Conservation (phyloP, 2,329 filamentous ascomycete species). For the Didymosphaeria variabile region DNA sequence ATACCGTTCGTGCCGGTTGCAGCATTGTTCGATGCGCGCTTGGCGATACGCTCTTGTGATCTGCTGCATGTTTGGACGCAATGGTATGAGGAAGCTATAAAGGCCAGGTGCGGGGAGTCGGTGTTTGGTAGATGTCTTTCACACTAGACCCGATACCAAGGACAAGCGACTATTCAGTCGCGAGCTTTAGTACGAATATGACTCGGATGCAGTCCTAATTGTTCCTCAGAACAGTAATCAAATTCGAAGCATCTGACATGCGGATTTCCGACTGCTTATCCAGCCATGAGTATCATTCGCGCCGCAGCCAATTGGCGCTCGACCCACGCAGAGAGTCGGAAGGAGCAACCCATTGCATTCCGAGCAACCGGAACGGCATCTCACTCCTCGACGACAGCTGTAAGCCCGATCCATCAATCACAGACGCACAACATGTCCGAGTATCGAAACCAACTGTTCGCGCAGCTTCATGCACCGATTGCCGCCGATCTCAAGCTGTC, state of each 20-base stretch:
- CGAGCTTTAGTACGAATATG: slow-evolving; percentile 14
- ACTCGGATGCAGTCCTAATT: slow-evolving; percentile 10
- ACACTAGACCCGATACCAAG: not conserved
- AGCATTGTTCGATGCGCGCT: slow-evolving; percentile 90
- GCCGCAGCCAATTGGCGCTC: not conserved
- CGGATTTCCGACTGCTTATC: not conserved
- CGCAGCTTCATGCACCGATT: not conserved
- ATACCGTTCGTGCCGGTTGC: slow-evolving; percentile 90
- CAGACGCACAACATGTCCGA: not conserved
- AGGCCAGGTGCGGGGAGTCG: not conserved
- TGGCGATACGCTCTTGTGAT: slow-evolving; percentile 87
- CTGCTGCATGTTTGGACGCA: not conserved
- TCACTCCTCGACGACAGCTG: not conserved
- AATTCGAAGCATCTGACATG: not conserved
- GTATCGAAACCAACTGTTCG: not conserved
- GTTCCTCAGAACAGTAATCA: not conserved
- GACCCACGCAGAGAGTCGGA: not conserved
- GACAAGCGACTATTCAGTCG: slow-evolving; percentile 2
- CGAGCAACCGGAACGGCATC: not conserved
- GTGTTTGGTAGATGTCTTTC: not conserved
- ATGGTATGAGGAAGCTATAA: not conserved
- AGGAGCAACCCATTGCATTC: slow-evolving; percentile 1
- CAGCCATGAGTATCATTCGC: not conserved
- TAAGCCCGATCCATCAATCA: not conserved
- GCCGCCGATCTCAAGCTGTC: slow-evolving; percentile 22